Evolutionary conservation across 2,329 filamentous ascomycete genomes (phyloP).

Genomic region (Colletotrichum lentis): DNA sequence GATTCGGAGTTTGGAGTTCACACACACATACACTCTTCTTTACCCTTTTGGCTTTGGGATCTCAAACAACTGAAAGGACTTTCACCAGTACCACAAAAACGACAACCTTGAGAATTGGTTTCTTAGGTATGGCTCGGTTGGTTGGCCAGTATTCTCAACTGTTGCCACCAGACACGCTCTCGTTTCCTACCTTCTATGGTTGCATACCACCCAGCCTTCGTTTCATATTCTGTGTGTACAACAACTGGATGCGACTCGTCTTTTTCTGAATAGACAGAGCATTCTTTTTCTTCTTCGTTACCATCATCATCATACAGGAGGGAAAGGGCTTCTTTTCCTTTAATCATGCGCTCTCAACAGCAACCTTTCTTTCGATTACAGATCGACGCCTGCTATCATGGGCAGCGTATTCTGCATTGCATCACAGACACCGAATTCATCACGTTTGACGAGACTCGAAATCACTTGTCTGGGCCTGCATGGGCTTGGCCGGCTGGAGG

Average conservation of each 20-base stretch:
- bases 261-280: conserved; percentile 14
- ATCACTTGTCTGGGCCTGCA: conserved; percentile 3
- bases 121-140: conserved; percentile 27
- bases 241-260: conserved; percentile 6
- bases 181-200: background rate
- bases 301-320: conserved; percentile 24
- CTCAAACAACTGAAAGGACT: conserved; percentile 25
- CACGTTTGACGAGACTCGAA: conserved; percentile 11
- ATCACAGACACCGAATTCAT: conserved; percentile 27
- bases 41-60: conserved; percentile 22
- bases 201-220: conserved; percentile 3
- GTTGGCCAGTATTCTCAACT: conserved; percentile 16
- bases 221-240: conserved; percentile 18
- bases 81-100: conserved; percentile 29
- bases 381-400: conserved; percentile 34
- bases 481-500: background rate
- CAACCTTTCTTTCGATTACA: conserved; percentile 26
- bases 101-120: conserved; percentile 17
- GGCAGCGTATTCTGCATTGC: conserved; percentile 31
- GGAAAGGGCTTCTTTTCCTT: conserved; percentile 4
- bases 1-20: conserved; percentile 38
- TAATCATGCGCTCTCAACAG: conserved; percentile 32
- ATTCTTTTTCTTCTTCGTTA: conserved; percentile 9
- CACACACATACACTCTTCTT: conserved; percentile 18
- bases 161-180: conserved; percentile 2